Percentiles rank a stretch among this genome's conserved stretches.
These are phyloP conservation scores for Sarocladium kiliense DNA, from an alignment of 2,329 filamentous ascomycete genomes.

Conservation along the genomic window DNA sequence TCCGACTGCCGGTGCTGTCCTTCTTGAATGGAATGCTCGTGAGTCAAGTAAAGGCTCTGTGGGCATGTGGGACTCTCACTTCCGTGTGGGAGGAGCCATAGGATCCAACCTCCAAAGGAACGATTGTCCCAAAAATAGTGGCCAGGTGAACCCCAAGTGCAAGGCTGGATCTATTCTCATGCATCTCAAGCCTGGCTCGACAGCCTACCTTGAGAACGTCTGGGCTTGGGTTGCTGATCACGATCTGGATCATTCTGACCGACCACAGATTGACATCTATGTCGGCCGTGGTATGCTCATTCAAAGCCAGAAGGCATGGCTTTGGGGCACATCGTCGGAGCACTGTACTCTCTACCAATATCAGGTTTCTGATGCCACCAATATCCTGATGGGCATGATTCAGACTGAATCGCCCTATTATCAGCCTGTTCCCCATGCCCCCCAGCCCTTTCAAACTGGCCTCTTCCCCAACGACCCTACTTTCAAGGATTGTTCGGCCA, in stretches of 20 bases:
- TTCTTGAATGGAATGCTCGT: constrained; percentile 42
- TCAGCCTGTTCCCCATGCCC: constrained; percentile 14
- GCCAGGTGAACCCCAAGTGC: constrained; percentile 40
- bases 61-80: constrained; percentile 51
- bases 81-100: constrained; percentile 34
- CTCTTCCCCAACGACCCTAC: constrained; percentile 12
- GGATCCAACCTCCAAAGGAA: constrained; percentile 14
- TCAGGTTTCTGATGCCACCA: constrained; percentile 38
- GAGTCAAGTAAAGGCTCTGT: constrained; percentile 25
- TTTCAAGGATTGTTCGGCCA: constrained; percentile 11
- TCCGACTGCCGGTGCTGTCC: constrained; percentile 30
- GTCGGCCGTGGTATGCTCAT: constrained; percentile 29
- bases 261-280: constrained; percentile 27
- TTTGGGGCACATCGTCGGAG: constrained; percentile 18
- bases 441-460: constrained; percentile 12
- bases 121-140: constrained; percentile 18
- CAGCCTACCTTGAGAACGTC: constrained; percentile 44
- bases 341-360: constrained; percentile 40
- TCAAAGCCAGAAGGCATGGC: constrained; percentile 26
- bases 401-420: constrained; percentile 29
- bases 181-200: constrained; percentile 35
- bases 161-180: constrained; percentile 52
- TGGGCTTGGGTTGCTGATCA: constrained; percentile 55
- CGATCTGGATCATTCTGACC: constrained; percentile 33
- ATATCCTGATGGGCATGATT: constrained; percentile 43